Percentiles rank a stretch among this genome's conserved stretches.
These are phyloP conservation scores for Elsinoe perseae DNA, from an alignment of 2,329 filamentous ascomycete species.

Conservation along the genomic window DNA sequence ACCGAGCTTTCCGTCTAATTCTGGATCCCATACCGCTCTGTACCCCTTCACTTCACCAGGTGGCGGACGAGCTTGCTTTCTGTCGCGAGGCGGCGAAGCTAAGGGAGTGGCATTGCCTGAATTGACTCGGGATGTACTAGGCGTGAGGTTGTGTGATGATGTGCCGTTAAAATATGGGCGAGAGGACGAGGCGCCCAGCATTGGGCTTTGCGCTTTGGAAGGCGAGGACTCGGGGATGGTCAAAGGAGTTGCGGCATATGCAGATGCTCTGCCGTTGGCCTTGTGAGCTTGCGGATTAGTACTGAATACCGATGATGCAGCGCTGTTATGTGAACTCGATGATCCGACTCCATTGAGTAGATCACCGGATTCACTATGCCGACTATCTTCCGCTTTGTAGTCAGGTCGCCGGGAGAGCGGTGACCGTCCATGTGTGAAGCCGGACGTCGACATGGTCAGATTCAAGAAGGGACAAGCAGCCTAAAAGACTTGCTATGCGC, in stretches of 20 bases:
- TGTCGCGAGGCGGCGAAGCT: slow-evolving; percentile 37
- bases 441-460: slow-evolving; percentile 14
- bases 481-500: neutral
- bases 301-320: slow-evolving; percentile 64
- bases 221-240: slow-evolving; percentile 61
- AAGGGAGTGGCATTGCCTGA: slow-evolving; percentile 27
- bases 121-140: slow-evolving; percentile 3
- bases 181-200: slow-evolving; percentile 18
- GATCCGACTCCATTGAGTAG: slow-evolving; percentile 64
- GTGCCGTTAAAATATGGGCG: slow-evolving; percentile 21
- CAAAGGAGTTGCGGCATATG: slow-evolving; percentile 53
- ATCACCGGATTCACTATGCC: slow-evolving; percentile 47
- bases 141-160: neutral
- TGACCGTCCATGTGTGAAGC: slow-evolving; percentile 1
- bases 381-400: neutral
- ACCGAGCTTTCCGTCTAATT: slow-evolving; percentile 52
- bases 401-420: slow-evolving; percentile 14
- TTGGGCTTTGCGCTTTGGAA: slow-evolving; percentile 49
- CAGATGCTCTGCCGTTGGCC: slow-evolving; percentile 48
- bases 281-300: slow-evolving; percentile 45
- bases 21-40: slow-evolving; percentile 56
- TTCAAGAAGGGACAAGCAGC: neutral
- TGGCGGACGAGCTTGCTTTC: slow-evolving; percentile 43
- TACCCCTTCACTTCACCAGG: slow-evolving; percentile 49
- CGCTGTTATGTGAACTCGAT: slow-evolving; percentile 63